Evolutionary conservation across 1,284 basidiomycete genomes (phyloP).

Genomic region (Dichomitus squalens): DNA sequence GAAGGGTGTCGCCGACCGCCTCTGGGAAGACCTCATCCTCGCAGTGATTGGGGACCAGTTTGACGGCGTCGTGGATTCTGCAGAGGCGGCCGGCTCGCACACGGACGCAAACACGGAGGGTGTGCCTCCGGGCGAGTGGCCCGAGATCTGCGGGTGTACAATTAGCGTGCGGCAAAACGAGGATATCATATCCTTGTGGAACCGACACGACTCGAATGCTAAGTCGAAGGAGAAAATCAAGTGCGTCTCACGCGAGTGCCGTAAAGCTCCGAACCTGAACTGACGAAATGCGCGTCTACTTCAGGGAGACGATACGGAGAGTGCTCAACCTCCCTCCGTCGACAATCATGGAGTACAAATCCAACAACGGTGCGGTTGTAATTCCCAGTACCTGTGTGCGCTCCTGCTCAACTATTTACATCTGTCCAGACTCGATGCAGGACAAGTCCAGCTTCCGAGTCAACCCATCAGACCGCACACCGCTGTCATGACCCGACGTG

Average conservation of each 20-base stretch:
- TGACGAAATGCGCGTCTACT: not conserved
- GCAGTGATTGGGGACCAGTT: conserved; percentile 83
- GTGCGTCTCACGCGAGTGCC: conserved; percentile 43
- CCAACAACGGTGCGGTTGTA: conserved; percentile 67
- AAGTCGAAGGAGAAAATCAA: conserved; percentile 73
- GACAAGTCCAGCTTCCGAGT: conserved; percentile 81
- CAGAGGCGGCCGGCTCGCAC: conserved; percentile 27
- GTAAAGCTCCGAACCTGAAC: not conserved
- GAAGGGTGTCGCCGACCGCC: conserved; percentile 78
- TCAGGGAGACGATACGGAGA: conserved; percentile 68
- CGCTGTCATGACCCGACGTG: conserved; percentile 36
- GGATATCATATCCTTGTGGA: conserved; percentile 84
- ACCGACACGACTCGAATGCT: conserved; percentile 65
- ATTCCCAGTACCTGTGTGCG: not conserved
- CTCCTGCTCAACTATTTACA: not conserved
- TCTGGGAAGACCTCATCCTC: conserved; percentile 83
- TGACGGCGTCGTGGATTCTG: conserved; percentile 47
- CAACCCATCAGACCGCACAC: conserved; percentile 50
- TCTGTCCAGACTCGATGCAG: conserved; percentile 71
- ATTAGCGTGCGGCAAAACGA: conserved; percentile 83
- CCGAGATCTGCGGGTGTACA: conserved; percentile 84
- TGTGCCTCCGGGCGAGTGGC: conserved; percentile 46
- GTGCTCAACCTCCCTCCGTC: conserved; percentile 69
- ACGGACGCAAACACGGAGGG: conserved; percentile 8
- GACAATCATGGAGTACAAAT: conserved; percentile 84